A percentile compares a stretch with the other conserved stretches of the same genome.
Conservation (phyloP, 345 rosid species). For the Citrus sinensis region DNA sequence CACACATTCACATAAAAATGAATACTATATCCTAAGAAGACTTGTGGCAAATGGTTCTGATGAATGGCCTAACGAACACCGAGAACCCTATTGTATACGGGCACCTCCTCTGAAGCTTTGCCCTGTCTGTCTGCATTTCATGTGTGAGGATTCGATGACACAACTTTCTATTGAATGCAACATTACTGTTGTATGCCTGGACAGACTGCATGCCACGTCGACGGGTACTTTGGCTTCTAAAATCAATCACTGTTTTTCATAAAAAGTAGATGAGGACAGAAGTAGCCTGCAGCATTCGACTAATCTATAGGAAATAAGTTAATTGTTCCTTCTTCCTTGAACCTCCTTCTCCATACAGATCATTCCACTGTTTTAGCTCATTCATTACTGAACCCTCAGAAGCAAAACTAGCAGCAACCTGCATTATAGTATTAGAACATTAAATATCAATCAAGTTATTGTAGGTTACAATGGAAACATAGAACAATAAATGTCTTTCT, state of each 20-base stretch:
- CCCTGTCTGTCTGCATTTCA: neutral
- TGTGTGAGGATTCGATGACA: neutral
- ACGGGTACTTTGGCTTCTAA: neutral
- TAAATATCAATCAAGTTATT: neutral
- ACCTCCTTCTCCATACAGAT: slow-evolving; percentile 87
- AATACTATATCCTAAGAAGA: neutral
- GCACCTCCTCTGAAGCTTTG: neutral
- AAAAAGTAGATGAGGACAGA: neutral
- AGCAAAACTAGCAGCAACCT: slow-evolving; percentile 94
- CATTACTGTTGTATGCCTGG: neutral
- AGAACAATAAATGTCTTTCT: too few species aligned
- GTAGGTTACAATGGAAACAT: too few species aligned
- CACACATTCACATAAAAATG: neutral
- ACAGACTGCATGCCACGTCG: neutral
- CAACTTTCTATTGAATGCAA: neutral
- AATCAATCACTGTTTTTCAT: neutral
- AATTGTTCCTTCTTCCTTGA: slow-evolving; percentile 84
- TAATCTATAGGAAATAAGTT: slow-evolving; percentile 69
- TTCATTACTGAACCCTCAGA: slow-evolving; percentile 71
- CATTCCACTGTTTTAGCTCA: slow-evolving; percentile 93
- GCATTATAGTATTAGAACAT: slow-evolving; percentile 11
- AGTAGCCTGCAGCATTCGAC: slow-evolving; percentile 6
- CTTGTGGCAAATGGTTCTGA: slow-evolving; percentile 2
- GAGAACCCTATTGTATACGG: neutral
- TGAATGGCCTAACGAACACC: neutral